Base-by-base conservation (phyloP, 2,329 filamentous ascomycete species). In the Fusarium coffeatum region DNA sequence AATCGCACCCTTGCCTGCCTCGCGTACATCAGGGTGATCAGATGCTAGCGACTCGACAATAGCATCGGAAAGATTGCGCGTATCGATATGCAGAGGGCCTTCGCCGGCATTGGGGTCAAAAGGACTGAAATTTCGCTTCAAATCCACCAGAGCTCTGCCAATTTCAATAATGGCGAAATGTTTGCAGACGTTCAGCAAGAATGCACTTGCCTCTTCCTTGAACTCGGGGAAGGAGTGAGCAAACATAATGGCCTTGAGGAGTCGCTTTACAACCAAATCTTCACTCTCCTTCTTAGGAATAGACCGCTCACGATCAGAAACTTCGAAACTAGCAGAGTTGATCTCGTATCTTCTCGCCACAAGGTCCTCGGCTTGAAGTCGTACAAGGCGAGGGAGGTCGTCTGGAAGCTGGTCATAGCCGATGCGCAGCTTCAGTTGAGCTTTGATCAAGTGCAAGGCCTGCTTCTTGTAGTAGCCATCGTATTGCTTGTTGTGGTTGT, bases 381-480 rank as follows among this genome's bases (percentile, higher is more conserved):
- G 91, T 48, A 99, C 87, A 11, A 97, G 85, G 46, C 93, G 88
- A 6, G 93, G 90, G 68, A 98, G 88, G 69, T 99, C 95, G 10
- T 99, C 96, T 0, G 95, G 95, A 15, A 98, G 84, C 74, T 87
- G 91, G 76, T 99, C 96, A 65, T 89, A 89, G 6, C 96, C 96
- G 60, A 99, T 92, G 57, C 95, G 89, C 32, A 99, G 84, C 82
- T 98, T 99, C 55, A 97, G 84, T 74, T 98, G 94, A 1, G 94
- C 88, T 71, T 92, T 93, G 75, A 99, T 90, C 74, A 98, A 86
- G 65, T 94, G 90, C 72, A 98, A 89, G 0, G 97, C 93, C 80
- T 99, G 94, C 76, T 92, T 92, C 82, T 98, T 98, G 84, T 99
- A 97, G 78, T 93, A 96, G 0, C 84, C 83, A 75, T 98, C 95